Evolutionary conservation across 192 early-diverging fungal species (phyloP), one percentile per base, ranked within the genome.

Genomic region (Umbelopsis vinacea): DNA sequence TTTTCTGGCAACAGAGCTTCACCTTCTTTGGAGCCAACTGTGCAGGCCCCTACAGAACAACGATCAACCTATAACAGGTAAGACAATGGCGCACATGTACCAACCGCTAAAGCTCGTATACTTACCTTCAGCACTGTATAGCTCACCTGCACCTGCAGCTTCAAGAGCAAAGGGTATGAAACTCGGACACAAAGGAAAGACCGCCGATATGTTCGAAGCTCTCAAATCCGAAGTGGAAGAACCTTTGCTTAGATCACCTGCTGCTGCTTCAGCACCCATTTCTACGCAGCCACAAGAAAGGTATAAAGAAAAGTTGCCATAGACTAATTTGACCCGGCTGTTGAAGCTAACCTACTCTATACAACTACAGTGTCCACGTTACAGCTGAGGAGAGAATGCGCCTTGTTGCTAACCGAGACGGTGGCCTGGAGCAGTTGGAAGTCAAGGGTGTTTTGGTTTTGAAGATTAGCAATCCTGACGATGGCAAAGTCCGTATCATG

Each of bases 361-460:
- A 43, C 35, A 22, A 19, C n/a, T 26, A 84, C 66, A 96, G 91
- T 26, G 92, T 99, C 14, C 96, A 99, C 72, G 78, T 97, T 24
- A 80, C 87, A 52, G 87, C 97, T 19, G 93, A 94, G 55, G 97
- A 99, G 83, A 92, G 89, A 74, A 94, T 99, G 67, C 85, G 89
- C 6, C 88, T 93, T 19, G 79, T 89, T 47, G 89, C 92, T 24
- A 95, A 96, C 74, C 85, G 91, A 47, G 97, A 99, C 72, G 96
- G 96, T 38, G 97, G 93, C 12, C 80, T 97, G 14, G 92, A 97
- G 76, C 89, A 83, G 68, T 86, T 99, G 87, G 96, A 99, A 52
- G 91, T 98, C 47, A 98, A 96, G 79, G 97, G 97, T 72, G 92
- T 92, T 55, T 69, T 98, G 84, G 88, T 89, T 38, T 83, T 99